Conservation (phyloP, 2,329 filamentous ascomycete species). For the Grosmannia clavigera region DNA sequence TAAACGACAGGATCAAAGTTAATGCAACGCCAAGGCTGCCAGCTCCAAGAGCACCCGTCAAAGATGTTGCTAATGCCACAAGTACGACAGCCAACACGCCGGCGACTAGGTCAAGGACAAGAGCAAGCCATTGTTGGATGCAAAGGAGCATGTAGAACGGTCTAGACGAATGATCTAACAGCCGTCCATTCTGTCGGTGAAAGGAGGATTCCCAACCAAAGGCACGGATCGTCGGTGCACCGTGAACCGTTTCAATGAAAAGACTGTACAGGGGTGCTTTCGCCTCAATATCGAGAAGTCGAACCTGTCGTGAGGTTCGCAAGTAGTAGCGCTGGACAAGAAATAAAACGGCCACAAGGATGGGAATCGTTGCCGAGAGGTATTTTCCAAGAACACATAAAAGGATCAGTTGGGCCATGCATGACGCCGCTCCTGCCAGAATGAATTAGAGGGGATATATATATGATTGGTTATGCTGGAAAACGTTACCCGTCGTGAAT, state of each 20-base stretch:
- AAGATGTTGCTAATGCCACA: background rate
- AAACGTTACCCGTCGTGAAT: background rate
- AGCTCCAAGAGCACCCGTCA: slow-evolving; percentile 11
- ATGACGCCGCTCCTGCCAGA: background rate
- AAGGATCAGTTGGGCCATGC: slow-evolving; percentile 1
- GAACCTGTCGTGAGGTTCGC: slow-evolving; percentile 42
- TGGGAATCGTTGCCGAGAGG: slow-evolving; percentile 34
- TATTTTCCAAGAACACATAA: slow-evolving; percentile 25
- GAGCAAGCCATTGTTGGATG: slow-evolving; percentile 7
- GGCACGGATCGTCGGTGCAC: slow-evolving; percentile 34
- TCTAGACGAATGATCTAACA: slow-evolving; percentile 1
- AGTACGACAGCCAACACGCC: slow-evolving; percentile 16
- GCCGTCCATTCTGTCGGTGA: background rate
- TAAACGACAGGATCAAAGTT: slow-evolving; percentile 23
- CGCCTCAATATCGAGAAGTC: slow-evolving; percentile 44
- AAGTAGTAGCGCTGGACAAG: slow-evolving; percentile 41
- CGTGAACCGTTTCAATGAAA: slow-evolving; percentile 33
- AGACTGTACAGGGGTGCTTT: slow-evolving; percentile 38
- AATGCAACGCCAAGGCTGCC: slow-evolving; percentile 26
- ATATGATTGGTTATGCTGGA: background rate
- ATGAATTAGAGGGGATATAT: background rate
- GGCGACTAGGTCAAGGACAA: slow-evolving; percentile 29
- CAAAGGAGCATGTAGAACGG: slow-evolving; percentile 6
- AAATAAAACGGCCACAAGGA: slow-evolving; percentile 31
- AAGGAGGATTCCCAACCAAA: slow-evolving; percentile 24